Evolutionary conservation across 2,329 filamentous ascomycete species (phyloP).

Genomic region (Penicillium sclerotigenum): DNA sequence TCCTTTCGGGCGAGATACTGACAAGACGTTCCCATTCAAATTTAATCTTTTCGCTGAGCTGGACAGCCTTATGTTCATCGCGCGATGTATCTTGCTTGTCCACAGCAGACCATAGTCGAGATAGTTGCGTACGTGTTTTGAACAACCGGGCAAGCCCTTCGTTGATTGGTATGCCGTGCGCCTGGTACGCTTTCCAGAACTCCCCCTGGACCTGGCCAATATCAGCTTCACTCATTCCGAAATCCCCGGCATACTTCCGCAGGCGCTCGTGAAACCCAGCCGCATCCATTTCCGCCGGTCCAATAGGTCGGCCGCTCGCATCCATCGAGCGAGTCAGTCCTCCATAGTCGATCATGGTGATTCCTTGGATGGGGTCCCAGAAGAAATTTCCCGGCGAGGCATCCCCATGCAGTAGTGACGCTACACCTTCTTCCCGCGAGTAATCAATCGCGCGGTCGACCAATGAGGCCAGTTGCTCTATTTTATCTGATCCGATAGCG

Average conservation of each 20-base stretch:
- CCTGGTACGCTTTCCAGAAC: neutral
- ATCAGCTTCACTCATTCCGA: slow-evolving; percentile 1
- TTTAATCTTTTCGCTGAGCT: neutral
- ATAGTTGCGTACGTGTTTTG: neutral
- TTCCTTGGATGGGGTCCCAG: neutral
- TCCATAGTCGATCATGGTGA: slow-evolving; percentile 1
- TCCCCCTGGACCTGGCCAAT: neutral
- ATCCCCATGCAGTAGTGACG: neutral
- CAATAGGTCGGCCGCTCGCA: neutral
- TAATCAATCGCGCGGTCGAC: neutral
- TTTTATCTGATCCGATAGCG: neutral
- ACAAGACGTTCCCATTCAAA: slow-evolving; percentile 1
- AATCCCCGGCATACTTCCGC: slow-evolving; percentile 1
- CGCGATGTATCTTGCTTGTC: neutral
- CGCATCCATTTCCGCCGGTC: slow-evolving; percentile 1
- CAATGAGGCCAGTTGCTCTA: neutral
- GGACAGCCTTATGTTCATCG: neutral
- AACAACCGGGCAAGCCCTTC: neutral
- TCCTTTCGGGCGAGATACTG: neutral
- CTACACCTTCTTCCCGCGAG: neutral
- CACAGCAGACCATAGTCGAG: neutral
- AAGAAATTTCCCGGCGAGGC: neutral
- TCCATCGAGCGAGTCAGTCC: neutral
- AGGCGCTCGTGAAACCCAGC: slow-evolving; percentile 1
- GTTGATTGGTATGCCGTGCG: neutral